phyloP scores from a whole-genome alignment of 805 yeast species.

The Hanseniaspora occidentalis region DNA sequence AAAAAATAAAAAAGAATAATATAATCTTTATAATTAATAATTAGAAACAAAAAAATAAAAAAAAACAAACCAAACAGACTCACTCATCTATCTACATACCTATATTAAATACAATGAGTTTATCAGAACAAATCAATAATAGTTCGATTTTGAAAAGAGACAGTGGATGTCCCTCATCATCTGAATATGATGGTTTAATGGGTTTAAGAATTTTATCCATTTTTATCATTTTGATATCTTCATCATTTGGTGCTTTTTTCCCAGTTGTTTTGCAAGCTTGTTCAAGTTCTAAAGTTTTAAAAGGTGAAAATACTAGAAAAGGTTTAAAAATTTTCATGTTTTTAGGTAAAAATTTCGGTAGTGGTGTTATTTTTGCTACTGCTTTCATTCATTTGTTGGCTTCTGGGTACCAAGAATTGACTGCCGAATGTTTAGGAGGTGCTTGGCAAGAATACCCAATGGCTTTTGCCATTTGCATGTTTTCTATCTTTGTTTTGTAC shows the following conservation, averaged over 20 bases:
- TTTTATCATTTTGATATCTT: slow-evolving; percentile 47
- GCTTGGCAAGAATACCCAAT: slow-evolving; percentile 43
- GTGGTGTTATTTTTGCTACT: slow-evolving; percentile 75
- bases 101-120: too few relatives aligned
- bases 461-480: slow-evolving; percentile 41
- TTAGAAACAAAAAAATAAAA: too few relatives aligned
- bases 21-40: too few relatives aligned
- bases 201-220: slow-evolving; percentile 43
- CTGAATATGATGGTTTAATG: slow-evolving; percentile 32
- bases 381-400: slow-evolving; percentile 64
- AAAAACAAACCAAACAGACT: too few relatives aligned
- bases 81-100: too few relatives aligned
- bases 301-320: background rate
- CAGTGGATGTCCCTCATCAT: slow-evolving; percentile 27
- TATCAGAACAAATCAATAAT: too few relatives aligned
- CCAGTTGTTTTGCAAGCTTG: slow-evolving; percentile 50
- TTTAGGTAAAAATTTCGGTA: slow-evolving; percentile 63
- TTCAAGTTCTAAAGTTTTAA: slow-evolving; percentile 19
- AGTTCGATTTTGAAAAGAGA: slow-evolving; percentile 4
- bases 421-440: slow-evolving; percentile 50
- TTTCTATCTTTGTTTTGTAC: slow-evolving; percentile 33
- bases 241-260: slow-evolving; percentile 47
- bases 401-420: slow-evolving; percentile 53
- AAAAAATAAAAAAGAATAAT: too few relatives aligned
- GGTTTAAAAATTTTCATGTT: slow-evolving; percentile 32